These are phyloP conservation scores for Amaranthus cruentus DNA, from an alignment of 148 eudicot genomes.

Conservation along the genomic window DNA sequence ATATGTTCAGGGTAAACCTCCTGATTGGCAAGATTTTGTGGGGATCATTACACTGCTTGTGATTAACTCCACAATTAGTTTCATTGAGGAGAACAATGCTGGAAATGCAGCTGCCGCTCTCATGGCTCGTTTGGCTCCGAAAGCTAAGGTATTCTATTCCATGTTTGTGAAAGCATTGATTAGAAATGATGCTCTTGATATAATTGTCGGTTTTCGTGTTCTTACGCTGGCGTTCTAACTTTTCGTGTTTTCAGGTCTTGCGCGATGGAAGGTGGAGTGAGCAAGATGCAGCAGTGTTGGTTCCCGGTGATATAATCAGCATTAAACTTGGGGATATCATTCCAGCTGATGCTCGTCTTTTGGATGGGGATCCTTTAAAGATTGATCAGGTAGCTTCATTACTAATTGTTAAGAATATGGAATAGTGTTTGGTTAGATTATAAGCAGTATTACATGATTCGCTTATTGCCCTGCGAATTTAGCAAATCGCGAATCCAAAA, in stretches of 20 bases:
- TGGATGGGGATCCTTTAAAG: constrained; percentile 96
- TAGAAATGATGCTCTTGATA: neutral
- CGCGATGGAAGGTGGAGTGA: constrained; percentile 93
- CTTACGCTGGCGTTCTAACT: neutral
- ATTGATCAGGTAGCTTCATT: constrained; percentile 70
- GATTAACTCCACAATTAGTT: constrained; percentile 96
- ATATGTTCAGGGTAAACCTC: constrained; percentile 73
- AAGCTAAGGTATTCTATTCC: constrained; percentile 67
- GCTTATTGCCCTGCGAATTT: too few relatives aligned
- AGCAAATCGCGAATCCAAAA: too few relatives aligned
- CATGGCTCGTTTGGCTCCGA: constrained; percentile 98
- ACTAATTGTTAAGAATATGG: neutral
- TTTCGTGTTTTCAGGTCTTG: constrained; percentile 46
- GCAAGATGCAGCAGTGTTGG: constrained; percentile 83
- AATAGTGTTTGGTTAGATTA: neutral
- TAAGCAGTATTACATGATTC: neutral
- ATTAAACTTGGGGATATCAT: constrained; percentile 91
- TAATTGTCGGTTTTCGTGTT: neutral
- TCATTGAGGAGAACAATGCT: constrained; percentile 96
- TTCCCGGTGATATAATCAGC: constrained; percentile 91
- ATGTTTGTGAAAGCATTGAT: neutral
- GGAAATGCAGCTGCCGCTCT: constrained; percentile 99
- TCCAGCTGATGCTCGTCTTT: constrained; percentile 97
- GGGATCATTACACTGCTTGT: constrained; percentile 90
- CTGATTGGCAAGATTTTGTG: constrained; percentile 99